These are phyloP conservation scores for Phialophora tarda DNA, from an alignment of 2,329 filamentous ascomycete species.

Conservation along the genomic window DNA sequence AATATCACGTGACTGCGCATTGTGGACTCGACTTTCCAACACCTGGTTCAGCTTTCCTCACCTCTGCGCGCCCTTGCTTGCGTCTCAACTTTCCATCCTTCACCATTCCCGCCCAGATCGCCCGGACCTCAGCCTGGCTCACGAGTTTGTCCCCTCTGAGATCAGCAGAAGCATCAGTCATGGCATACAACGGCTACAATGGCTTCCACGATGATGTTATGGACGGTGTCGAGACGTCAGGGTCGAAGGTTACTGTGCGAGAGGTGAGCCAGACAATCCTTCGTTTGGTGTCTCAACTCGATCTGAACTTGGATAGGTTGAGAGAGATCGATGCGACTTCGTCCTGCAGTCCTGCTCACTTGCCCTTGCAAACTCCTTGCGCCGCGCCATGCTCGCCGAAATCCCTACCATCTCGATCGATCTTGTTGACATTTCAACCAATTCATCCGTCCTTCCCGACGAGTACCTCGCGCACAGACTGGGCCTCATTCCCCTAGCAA, in stretches of 20 bases:
- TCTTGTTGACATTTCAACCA: conserved; percentile 87
- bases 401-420: conserved; percentile 95
- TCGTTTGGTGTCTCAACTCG: neutral
- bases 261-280: conserved; percentile 44
- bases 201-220: conserved; percentile 44
- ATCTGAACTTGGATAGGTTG: conserved; percentile 63
- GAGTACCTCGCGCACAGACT: conserved; percentile 94
- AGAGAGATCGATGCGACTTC: conserved; percentile 83
- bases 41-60: neutral
- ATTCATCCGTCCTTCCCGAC: conserved; percentile 94
- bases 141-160: neutral
- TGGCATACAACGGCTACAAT: conserved; percentile 39
- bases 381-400: conserved; percentile 88
- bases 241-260: conserved; percentile 56
- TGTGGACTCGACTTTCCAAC: neutral
- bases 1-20: neutral
- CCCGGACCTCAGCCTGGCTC: neutral
- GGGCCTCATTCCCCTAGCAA: conserved; percentile 85
- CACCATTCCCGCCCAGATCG: neutral
- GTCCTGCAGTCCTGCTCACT: conserved; percentile 88
- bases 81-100: neutral
- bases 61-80: neutral
- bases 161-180: conserved; percentile 23
- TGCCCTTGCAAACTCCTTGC: conserved; percentile 88
- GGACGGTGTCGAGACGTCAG: conserved; percentile 52